A percentile compares a stretch with the other conserved stretches of the same genome.
Evolutionary conservation across 1,139 yeast genomes (phyloP).

Genomic region (Zygosaccharomyces sapae): DNA sequence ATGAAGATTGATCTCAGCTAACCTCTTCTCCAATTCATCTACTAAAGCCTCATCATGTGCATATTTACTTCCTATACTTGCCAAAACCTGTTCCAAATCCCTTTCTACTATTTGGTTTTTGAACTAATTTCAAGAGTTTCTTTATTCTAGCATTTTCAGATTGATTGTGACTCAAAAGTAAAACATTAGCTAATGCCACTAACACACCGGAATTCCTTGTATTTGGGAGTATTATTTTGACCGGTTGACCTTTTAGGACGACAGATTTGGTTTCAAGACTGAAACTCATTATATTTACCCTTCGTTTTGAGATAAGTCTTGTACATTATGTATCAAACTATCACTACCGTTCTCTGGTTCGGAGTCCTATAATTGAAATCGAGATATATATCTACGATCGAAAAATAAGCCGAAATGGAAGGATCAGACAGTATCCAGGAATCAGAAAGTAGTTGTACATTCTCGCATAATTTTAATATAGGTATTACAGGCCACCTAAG

Average conservation of each 20-base stretch:
- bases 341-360: too few relatives aligned
- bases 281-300: not conserved
- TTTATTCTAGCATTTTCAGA: not conserved
- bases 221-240: not conserved
- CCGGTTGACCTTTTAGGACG: not conserved
- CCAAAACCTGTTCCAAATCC: not conserved
- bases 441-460: too few relatives aligned
- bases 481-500: too few relatives aligned
- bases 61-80: not conserved
- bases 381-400: too few relatives aligned
- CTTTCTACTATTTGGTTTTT: not conserved
- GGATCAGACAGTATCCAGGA: too few relatives aligned
- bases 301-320: not conserved
- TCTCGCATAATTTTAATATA: too few relatives aligned
- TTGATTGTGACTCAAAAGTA: not conserved
- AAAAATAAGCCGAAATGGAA: too few relatives aligned
- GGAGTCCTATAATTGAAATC: too few relatives aligned
- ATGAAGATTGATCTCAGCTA: conserved; percentile 45
- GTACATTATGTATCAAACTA: too few relatives aligned
- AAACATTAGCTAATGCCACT: conserved; percentile 1
- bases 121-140: not conserved
- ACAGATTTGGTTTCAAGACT: not conserved
- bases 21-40: conserved; percentile 40
- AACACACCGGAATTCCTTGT: not conserved
- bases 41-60: conserved; percentile 1